Base-by-base conservation (phyloP, 148 eudicot genomes). In the Silene conica region DNA sequence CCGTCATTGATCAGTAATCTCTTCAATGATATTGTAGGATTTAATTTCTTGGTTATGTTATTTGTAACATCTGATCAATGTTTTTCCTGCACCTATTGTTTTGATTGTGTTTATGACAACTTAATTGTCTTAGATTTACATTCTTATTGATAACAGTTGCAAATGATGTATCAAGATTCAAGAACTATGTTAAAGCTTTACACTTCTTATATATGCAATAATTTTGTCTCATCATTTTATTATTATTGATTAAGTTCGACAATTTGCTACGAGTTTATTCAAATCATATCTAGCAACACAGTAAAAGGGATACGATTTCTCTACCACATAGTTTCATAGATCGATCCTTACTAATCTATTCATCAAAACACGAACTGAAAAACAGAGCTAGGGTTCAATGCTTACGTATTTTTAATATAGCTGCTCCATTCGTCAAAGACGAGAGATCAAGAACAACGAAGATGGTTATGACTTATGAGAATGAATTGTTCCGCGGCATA, bases 391-490 rank as follows among this genome's bases (percentile, higher is more conserved):
- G 43, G 43, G 8, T 38, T 38, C 43, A 38, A 38, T 48, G 56
- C 89, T 83, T 83, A 92, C 97, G 74, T 79, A 48, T 87, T 85
- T 56, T 68, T 75, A 69, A 87, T 79, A 73, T 91, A 92, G 61
- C 78, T 73, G 61, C 78, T 73, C 92, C 89, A 86, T 81, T 92
- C 94, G 73, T 82, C 82, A 59, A 87, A 89, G 48, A 82, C 54
- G 77, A 92, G 43, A 73, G 41, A 89, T n/a, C 83, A 92, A 76
- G 79, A 83, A 10, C 19, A 88, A 22, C 2, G 82, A 93, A 82
- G 88, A 84, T 14, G 94, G 97, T 70, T 87, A 80, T 38, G 97
- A 89, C 94, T 70, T 87, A 80, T 38, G 97, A 89, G 57, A 92
- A 65, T 55, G 84, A 50, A 79, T 92, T 92, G 79, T 92, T 92